Evolutionary conservation across 2,329 filamentous ascomycete species (phyloP).

Genomic region (Diplodia sapinea): DNA sequence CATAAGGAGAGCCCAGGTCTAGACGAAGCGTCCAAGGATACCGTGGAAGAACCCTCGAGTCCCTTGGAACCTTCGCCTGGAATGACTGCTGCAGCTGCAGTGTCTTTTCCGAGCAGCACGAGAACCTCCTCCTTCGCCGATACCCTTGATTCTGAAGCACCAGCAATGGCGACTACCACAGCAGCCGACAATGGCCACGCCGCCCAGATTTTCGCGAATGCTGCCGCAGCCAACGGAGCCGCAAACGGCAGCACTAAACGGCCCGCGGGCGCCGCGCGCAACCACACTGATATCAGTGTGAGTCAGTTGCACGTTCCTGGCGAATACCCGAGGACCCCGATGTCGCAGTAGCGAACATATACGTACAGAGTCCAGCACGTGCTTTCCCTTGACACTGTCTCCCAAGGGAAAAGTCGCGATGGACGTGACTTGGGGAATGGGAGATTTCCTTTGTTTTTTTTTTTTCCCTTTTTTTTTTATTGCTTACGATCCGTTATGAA

Average conservation of each 20-base stretch:
- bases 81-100: conserved; percentile 5
- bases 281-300: conserved; percentile 58
- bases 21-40: conserved; percentile 25
- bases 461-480: background rate
- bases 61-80: conserved; percentile 5
- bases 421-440: background rate
- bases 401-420: background rate
- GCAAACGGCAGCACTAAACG: conserved; percentile 31
- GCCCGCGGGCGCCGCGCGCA: conserved; percentile 54
- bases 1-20: conserved; percentile 36
- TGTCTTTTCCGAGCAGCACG: conserved; percentile 25
- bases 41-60: conserved; percentile 5
- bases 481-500: conserved; percentile 22
- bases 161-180: conserved; percentile 18
- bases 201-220: conserved; percentile 9
- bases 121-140: conserved; percentile 15
- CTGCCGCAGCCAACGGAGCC: conserved; percentile 16
- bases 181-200: background rate
- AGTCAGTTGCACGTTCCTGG: conserved; percentile 73
- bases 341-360: conserved; percentile 4
- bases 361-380: background rate
- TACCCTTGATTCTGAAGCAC: conserved; percentile 19
- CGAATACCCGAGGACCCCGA: conserved; percentile 59
- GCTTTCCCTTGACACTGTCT: background rate
- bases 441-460: conserved; percentile 4